These are phyloP conservation scores for Sarocladium kiliense DNA, from an alignment of 2,329 filamentous ascomycete species.

Conservation along the genomic window DNA sequence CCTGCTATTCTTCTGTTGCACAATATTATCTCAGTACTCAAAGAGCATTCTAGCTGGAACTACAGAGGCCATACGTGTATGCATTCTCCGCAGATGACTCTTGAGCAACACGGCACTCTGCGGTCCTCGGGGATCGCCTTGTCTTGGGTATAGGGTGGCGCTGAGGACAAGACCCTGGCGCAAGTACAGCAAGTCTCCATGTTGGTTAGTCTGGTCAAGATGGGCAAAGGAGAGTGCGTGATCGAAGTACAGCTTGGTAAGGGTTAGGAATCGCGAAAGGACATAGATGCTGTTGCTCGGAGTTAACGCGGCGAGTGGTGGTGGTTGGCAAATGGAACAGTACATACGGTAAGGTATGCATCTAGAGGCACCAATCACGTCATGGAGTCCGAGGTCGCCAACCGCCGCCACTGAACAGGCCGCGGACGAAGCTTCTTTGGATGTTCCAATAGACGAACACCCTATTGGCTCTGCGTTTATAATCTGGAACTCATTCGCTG, in stretches of 20 bases:
- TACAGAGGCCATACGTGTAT: slow-evolving; percentile 55
- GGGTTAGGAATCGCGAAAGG: too few species aligned
- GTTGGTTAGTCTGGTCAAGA: background rate
- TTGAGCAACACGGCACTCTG: slow-evolving; percentile 61
- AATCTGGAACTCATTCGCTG: too few species aligned
- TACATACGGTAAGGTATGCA: too few species aligned
- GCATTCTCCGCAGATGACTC: slow-evolving; percentile 68
- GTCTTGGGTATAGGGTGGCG: slow-evolving; percentile 49
- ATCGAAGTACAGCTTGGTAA: too few species aligned
- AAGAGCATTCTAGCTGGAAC: too few species aligned
- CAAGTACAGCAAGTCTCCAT: slow-evolving; percentile 64
- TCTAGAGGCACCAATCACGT: slow-evolving; percentile 11
- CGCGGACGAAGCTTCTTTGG: too few species aligned
- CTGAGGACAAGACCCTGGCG: slow-evolving; percentile 53
- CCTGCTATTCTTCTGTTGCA: slow-evolving; percentile 53
- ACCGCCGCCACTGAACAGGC: slow-evolving; percentile 9
- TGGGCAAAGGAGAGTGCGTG: background rate
- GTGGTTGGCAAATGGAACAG: background rate
- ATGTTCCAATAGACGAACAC: too few species aligned
- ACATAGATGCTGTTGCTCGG: background rate
- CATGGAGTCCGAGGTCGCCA: slow-evolving; percentile 11
- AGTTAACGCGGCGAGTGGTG: background rate
- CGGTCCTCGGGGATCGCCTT: slow-evolving; percentile 57
- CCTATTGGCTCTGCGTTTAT: too few species aligned
- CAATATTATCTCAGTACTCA: too few species aligned